A percentile compares a stretch with the other conserved stretches of the same genome.
Conservation (phyloP, 352 stramenopile genomes). For the Phytophthora parvispora region DNA sequence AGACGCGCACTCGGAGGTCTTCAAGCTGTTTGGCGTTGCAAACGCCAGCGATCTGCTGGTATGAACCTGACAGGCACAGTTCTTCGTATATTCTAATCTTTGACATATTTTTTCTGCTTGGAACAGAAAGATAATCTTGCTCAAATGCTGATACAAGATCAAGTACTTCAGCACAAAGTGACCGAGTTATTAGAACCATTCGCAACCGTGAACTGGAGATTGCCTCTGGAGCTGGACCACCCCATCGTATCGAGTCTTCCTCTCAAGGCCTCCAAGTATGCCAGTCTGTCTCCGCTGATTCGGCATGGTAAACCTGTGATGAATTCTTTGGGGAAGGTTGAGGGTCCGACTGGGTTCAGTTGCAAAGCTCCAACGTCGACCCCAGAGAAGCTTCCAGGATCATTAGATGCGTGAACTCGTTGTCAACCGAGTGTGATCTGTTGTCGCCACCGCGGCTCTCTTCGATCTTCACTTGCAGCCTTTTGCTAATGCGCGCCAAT, state of each 20-base stretch:
- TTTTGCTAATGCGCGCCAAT: constrained; percentile 36
- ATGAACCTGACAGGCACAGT: constrained; percentile 1
- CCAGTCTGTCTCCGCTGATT: constrained; percentile 38
- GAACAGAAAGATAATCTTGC: constrained; percentile 16
- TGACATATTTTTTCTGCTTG: constrained; percentile 1
- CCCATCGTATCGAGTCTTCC: background rate
- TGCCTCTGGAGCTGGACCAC: background rate
- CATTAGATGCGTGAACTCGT: constrained; percentile 44
- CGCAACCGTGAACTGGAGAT: background rate
- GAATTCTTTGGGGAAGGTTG: constrained; percentile 1
- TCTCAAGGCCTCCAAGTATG: background rate
- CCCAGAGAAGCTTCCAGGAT: constrained; percentile 58
- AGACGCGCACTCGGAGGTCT: constrained; percentile 16
- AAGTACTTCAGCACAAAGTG: constrained; percentile 34
- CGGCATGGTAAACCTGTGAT: constrained; percentile 13
- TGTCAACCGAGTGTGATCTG: constrained; percentile 9
- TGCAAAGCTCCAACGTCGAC: constrained; percentile 43
- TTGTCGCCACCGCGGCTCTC: constrained; percentile 15
- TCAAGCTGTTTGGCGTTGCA: constrained; percentile 26
- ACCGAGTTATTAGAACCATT: constrained; percentile 32
- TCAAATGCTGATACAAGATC: constrained; percentile 28
- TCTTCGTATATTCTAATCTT: constrained; percentile 1
- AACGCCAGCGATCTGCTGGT: constrained; percentile 44
- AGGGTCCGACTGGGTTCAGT: constrained; percentile 4
- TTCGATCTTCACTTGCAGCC: constrained; percentile 42